Evolutionary conservation across 805 yeast genomes (phyloP), one percentile per base, ranked within the genome.

Genomic region (Ogataea dorogensis): DNA sequence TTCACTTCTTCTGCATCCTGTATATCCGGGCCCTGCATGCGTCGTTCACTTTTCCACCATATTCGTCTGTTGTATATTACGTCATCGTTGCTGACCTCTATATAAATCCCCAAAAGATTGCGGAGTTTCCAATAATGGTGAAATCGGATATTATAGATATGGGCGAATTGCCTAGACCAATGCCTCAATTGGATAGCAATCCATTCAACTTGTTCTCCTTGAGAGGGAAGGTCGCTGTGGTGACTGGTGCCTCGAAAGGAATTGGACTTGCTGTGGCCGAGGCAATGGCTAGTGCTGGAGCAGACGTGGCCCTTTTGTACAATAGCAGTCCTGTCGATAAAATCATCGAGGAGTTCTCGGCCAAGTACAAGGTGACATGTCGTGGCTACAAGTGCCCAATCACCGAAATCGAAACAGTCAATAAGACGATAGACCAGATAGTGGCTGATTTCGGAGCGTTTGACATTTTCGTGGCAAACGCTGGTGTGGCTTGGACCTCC

Each of bases 251-350:
- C 6, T 81, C 91, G n/a, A 70, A 80, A 24, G 95, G 95, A 14
- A 86, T 86, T 46, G 95, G 95, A 11, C 72, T 61, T 48, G 86
- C 86, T 2, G 81, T 86, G 14, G 94, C 91, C 21, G 86, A 79
- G 59, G 88, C 86, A 3, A 84, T 66, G 51, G 85, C 87, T 26
- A 89, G 84, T 63, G 91, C 94, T 5, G 96, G 95, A 33, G 95
- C 94, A 4, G 81, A 83, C 48, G 79, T 86, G 25, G 86, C 85
- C 33, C 68, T 80, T 49, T 77, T 83, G 77, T 77, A 73, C 67
- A 76, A 73, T 58, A 66, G 76, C 40, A 73, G 70, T 50, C 77
- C 82, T 7, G 74, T 84, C n/a, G 77, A 74, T 33, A 79, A 72
- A 37, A 73, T 73, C 50, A 87, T 87, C 12, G 69, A 67, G 50